Percentiles rank a stretch among this genome's conserved stretches.
phyloP scores from a whole-genome alignment of 371 early-diverging fungal genomes.

The Rhizopus delemar region DNA sequence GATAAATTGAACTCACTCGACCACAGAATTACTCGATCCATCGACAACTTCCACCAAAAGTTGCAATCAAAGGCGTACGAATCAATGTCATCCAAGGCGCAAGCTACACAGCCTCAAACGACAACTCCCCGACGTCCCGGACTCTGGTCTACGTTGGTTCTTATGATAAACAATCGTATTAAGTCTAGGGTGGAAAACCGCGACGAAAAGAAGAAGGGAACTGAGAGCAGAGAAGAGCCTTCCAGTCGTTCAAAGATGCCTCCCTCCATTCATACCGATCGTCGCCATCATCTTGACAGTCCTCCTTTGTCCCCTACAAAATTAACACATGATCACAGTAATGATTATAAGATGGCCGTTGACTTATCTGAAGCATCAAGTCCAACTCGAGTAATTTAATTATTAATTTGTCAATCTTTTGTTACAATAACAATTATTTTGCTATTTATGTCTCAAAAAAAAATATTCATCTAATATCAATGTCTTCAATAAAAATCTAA shows the following conservation, averaged over 20 bases:
- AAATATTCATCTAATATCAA: no score
- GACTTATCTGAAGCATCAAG: background rate
- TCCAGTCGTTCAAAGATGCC: background rate
- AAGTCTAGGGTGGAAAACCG: constrained; percentile 24
- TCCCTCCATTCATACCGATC: constrained; percentile 1
- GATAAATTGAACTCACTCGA: constrained; percentile 41
- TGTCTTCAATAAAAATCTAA: no score
- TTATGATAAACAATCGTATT: constrained; percentile 29
- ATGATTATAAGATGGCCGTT: background rate
- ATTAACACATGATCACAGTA: background rate
- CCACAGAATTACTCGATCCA: constrained; percentile 26
- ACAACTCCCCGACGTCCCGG: constrained; percentile 14
- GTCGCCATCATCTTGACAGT: constrained; percentile 9
- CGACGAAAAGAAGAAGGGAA: constrained; percentile 9
- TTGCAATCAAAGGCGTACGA: constrained; percentile 26
- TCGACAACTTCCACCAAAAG: constrained; percentile 28
- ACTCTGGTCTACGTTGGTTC: constrained; percentile 22
- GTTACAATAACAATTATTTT: no score
- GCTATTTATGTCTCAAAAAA: no score
- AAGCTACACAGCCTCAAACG: background rate
- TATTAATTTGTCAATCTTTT: no score
- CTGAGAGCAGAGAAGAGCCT: background rate
- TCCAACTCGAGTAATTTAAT: no score
- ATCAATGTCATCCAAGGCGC: constrained; percentile 17
- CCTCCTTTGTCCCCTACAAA: constrained; percentile 20